Evolutionary conservation across 352 stramenopile species (phyloP).

Genomic region (Stramenopiles sp.): DNA sequence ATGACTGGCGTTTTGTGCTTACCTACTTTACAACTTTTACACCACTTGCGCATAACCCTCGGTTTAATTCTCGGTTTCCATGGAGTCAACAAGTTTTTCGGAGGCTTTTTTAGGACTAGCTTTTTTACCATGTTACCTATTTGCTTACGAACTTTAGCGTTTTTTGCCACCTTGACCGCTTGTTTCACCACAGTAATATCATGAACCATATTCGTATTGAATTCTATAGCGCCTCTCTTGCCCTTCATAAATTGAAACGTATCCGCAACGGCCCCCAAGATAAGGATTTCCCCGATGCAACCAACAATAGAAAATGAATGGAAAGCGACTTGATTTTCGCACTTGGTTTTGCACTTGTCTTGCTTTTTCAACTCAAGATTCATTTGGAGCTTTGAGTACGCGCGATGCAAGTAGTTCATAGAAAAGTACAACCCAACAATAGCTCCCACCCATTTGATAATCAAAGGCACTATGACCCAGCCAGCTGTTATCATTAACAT

Average conservation of each 20-base stretch:
- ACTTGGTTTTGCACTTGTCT: neutral
- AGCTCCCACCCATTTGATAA: neutral
- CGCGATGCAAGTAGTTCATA: neutral
- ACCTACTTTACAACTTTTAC: no score
- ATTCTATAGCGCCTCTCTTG: neutral
- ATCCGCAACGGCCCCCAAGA: neutral
- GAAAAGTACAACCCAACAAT: conserved; percentile 5
- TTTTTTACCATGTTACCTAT: no score
- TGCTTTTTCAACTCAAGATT: neutral
- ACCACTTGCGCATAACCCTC: no score
- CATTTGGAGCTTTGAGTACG: neutral
- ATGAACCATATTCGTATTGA: neutral
- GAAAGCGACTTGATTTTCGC: neutral
- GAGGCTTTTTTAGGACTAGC: neutral
- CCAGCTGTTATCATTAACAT: neutral
- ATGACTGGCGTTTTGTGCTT: neutral
- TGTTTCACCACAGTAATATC: neutral
- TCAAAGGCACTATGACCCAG: neutral
- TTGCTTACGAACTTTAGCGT: neutral
- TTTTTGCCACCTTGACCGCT: neutral
- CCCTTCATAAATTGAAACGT: neutral
- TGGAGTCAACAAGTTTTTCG: neutral
- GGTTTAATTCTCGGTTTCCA: no score
- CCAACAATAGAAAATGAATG: neutral
- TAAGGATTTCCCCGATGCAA: neutral